Percentiles rank a stretch among this genome's conserved stretches.
Conservation (phyloP, 2,329 filamentous ascomycete species). For the Cladophialophora carrionii region DNA sequence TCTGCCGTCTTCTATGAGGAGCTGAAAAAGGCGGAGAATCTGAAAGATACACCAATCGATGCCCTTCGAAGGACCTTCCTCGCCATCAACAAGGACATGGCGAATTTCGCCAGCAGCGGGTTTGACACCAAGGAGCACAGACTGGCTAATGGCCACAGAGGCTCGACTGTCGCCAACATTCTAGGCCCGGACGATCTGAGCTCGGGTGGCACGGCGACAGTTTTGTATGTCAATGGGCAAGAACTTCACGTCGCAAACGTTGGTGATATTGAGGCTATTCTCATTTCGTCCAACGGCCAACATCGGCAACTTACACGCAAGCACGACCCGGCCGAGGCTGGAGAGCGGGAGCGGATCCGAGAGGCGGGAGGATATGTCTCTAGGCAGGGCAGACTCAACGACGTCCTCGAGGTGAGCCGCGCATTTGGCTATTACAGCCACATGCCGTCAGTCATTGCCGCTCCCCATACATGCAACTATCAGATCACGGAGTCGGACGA, state of each 20-base stretch:
- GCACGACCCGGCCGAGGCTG: constrained; percentile 86
- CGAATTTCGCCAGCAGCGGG: constrained; percentile 78
- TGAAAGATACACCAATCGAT: constrained; percentile 75
- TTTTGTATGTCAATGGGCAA: constrained; percentile 84
- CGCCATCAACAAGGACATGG: constrained; percentile 88
- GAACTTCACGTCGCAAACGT: constrained; percentile 95
- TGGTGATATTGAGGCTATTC: constrained; percentile 91
- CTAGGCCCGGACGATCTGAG: constrained; percentile 86
- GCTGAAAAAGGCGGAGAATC: constrained; percentile 70
- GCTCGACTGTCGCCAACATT: constrained; percentile 71
- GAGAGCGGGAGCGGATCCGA: constrained; percentile 83
- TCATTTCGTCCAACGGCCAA: constrained; percentile 85
- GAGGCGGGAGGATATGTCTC: constrained; percentile 96
- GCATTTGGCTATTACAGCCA: constrained; percentile 94
- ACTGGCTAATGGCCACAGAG: constrained; percentile 65
- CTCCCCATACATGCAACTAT: constrained; percentile 78
- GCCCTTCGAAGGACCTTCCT: constrained; percentile 86
- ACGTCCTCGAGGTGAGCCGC: constrained; percentile 84
- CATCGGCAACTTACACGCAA: constrained; percentile 84
- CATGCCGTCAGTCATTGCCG: constrained; percentile 90
- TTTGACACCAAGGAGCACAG: constrained; percentile 57
- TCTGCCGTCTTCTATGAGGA: constrained; percentile 81
- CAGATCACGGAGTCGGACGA: constrained; percentile 86
- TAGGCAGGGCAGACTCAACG: constrained; percentile 89
- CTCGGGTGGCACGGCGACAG: constrained; percentile 88